Evolutionary conservation across 2,329 filamentous ascomycete genomes (phyloP), one percentile per base, ranked within the genome.

Genomic region (Diaporthe citri): DNA sequence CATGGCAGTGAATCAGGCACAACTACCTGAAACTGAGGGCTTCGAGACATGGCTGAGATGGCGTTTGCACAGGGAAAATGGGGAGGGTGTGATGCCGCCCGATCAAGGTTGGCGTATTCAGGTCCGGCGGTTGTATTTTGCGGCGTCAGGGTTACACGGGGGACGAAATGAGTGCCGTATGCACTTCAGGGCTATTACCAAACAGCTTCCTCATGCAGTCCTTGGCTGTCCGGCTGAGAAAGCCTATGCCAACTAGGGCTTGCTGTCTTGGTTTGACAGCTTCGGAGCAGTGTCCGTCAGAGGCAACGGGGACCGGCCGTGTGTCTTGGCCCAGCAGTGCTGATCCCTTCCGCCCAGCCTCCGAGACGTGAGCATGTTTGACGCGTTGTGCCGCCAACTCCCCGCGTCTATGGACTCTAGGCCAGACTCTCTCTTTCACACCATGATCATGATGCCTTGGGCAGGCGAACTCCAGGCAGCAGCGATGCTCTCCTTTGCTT

Each of bases 131-230:
- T 22, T 43, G 60, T 34, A 46, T 48, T 22, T n/a, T 17, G 25
- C 25, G 12, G 43, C 13, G 28, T 9, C 28, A n/a, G 43, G 28
- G 43, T 67, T 67, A 67, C 43, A 67, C 43, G 28, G 51, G 62
- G 36, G 31, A 36, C 22, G 43, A 51, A 28, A 51, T 67, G 62
- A 67, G 43, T 2, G 20, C 20, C 3, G 41, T 22, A 46, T 46
- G 59, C 39, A 10, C 39, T 28, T 12, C 25, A 17, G 12, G 62
- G 28, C 28, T 67, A 17, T 67, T 51, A 67, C 28, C 46, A 67
- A 67, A 67, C 46, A 67, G 64, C 64, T 67, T 67, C 64, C 64
- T 12, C 13, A 22, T 67, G 8, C 64, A 1, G 64, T 22, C n/a
- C 64, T 67, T 67, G 64, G 64, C 64, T 39, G 41, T 48, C 25